Evolutionary conservation across 2,329 filamentous ascomycete species (phyloP).

Genomic region (Fusarium udum): DNA sequence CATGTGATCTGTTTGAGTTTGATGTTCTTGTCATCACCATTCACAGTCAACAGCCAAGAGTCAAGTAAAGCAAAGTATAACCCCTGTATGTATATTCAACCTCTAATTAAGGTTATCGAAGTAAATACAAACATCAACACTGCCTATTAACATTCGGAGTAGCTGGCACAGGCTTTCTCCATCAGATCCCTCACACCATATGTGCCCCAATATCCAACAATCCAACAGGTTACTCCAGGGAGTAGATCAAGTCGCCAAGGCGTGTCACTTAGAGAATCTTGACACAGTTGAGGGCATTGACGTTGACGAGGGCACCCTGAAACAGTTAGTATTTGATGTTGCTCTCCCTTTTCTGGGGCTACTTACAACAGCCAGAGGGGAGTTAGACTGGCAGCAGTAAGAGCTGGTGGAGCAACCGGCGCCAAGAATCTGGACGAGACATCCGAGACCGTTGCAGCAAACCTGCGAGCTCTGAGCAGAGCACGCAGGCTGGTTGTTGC

Average conservation of each 20-base stretch:
- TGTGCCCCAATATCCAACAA: neutral
- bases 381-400: neutral
- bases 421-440: slow-evolving; percentile 11
- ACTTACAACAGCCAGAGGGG: slow-evolving; percentile 8
- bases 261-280: neutral
- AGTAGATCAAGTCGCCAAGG: neutral
- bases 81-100: neutral
- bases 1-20: too few relatives aligned
- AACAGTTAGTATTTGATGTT: neutral
- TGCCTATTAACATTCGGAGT: neutral
- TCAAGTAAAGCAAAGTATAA: neutral
- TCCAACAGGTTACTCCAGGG: neutral
- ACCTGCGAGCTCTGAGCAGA: slow-evolving; percentile 13
- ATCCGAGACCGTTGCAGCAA: slow-evolving; percentile 18
- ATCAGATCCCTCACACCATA: neutral
- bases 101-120: neutral
- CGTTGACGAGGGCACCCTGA: slow-evolving; percentile 4
- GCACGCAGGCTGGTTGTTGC: slow-evolving; percentile 1
- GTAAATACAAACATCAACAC: neutral
- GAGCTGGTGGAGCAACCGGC: neutral
- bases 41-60: neutral
- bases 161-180: slow-evolving; percentile 9
- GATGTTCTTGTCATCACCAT: too few relatives aligned
- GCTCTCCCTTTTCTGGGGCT: accelerated
- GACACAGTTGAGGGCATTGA: slow-evolving; percentile 22